phyloP scores from a whole-genome alignment of 768 basidiomycete genomes.

The Trichaptum fuscoviolaceum region DNA sequence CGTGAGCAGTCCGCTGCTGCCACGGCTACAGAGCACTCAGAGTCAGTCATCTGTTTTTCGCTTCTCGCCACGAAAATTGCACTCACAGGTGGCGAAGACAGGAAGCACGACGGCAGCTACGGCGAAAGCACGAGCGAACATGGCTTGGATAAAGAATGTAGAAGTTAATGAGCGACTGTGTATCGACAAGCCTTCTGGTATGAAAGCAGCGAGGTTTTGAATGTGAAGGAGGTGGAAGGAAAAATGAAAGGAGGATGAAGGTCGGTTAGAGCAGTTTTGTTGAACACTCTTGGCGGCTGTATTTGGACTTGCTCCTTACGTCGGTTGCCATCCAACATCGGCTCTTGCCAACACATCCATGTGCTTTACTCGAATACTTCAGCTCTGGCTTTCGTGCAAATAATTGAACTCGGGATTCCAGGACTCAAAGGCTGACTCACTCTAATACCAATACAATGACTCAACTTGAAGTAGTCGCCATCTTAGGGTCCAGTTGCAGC shows the following conservation, averaged over 20 bases:
- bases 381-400: too few relatives aligned
- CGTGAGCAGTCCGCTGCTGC: constrained; percentile 44
- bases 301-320: neutral
- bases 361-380: neutral
- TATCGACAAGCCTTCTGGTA: constrained; percentile 5
- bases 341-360: neutral
- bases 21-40: constrained; percentile 11
- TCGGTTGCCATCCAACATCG: neutral
- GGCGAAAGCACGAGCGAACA: constrained; percentile 34
- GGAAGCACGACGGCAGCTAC: constrained; percentile 41
- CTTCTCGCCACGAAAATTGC: neutral
- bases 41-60: neutral
- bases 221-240: constrained; percentile 4
- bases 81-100: constrained; percentile 40
- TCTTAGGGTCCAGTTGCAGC: too few relatives aligned
- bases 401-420: too few relatives aligned
- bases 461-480: too few relatives aligned
- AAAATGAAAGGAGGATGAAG: constrained; percentile 3
- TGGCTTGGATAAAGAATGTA: constrained; percentile 20
- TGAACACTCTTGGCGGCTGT: neutral
- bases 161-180: constrained; percentile 18
- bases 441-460: too few relatives aligned
- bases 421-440: too few relatives aligned
- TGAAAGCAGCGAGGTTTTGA: too few relatives aligned
- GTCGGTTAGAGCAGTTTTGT: neutral